phyloP scores from a whole-genome alignment of 2,329 filamentous ascomycete species.

The Endoconidiophora laricicola region DNA sequence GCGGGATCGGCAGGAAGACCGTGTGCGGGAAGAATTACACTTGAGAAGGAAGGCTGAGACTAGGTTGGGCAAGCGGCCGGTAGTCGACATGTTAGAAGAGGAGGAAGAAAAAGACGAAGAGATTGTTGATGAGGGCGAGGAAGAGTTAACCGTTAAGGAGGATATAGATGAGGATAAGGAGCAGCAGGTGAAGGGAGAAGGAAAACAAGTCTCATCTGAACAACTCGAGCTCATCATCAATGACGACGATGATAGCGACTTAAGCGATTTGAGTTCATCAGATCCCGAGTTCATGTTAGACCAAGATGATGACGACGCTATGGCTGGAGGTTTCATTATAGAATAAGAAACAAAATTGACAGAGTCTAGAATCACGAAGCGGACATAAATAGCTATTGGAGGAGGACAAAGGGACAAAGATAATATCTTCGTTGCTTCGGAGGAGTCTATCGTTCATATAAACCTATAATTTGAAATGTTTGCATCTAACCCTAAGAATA shows the following conservation, averaged over 20 bases:
- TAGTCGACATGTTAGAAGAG: too few species aligned
- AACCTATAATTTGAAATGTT: too few species aligned
- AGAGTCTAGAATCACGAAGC: too few species aligned
- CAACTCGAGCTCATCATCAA: background rate
- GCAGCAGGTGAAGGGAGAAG: background rate
- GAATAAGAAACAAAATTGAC: background rate
- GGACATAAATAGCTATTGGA: too few species aligned
- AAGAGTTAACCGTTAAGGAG: background rate
- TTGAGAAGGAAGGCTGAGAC: background rate
- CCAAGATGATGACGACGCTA: conserved; percentile 1
- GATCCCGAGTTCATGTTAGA: too few species aligned
- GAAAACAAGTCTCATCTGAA: background rate
- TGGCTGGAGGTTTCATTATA: conserved; percentile 5
- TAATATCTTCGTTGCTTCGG: too few species aligned
- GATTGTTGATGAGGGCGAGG: background rate
- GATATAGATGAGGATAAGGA: background rate
- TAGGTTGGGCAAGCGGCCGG: too few species aligned
- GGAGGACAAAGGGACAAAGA: too few species aligned
- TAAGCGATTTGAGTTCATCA: background rate
- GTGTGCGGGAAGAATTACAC: background rate
- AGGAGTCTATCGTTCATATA: too few species aligned
- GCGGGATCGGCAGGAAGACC: background rate
- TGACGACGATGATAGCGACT: conserved; percentile 3
- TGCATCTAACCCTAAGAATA: too few species aligned
- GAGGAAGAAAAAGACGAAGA: background rate